Percentiles rank a stretch among this genome's conserved stretches.
Evolutionary conservation across 192 early-diverging fungal species (phyloP).

Genomic region (Coemansia guatemalensis): DNA sequence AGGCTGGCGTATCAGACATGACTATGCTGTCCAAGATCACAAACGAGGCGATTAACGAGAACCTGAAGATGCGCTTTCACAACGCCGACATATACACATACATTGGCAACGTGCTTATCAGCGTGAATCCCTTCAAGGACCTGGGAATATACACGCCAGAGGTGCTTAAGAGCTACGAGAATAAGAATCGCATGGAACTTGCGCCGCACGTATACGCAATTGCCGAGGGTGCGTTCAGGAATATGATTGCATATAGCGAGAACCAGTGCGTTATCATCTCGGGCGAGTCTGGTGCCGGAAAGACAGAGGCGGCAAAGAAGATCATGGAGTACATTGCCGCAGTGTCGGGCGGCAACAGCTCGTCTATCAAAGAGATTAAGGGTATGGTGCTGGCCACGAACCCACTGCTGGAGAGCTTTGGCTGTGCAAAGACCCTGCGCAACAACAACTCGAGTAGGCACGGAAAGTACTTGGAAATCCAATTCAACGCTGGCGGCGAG

Average conservation of each 20-base stretch:
- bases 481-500: slow-evolving; percentile 88
- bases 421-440: slow-evolving; percentile 96
- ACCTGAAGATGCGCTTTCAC: slow-evolving; percentile 86
- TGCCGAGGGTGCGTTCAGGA: slow-evolving; percentile 86
- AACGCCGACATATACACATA: slow-evolving; percentile 94
- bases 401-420: slow-evolving; percentile 96
- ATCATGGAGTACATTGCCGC: slow-evolving; percentile 99
- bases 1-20: slow-evolving; percentile 85
- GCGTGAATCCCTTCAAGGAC: slow-evolving; percentile 96
- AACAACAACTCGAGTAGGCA: slow-evolving; percentile 99
- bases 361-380: slow-evolving; percentile 89
- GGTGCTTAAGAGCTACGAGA: slow-evolving; percentile 82
- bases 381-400: slow-evolving; percentile 99
- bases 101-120: slow-evolving; percentile 86
- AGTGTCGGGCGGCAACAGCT: slow-evolving; percentile 76
- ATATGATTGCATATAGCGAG: slow-evolving; percentile 98
- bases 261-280: slow-evolving; percentile 99
- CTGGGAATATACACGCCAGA: slow-evolving; percentile 92
- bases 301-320: slow-evolving; percentile 89
- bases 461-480: slow-evolving; percentile 99
- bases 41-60: slow-evolving; percentile 93
- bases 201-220: slow-evolving; percentile 98
- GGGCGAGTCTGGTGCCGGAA: slow-evolving; percentile 94
- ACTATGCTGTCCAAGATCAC: slow-evolving; percentile 90
- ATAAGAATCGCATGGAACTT: slow-evolving; percentile 83